A percentile compares a stretch with the other conserved stretches of the same genome.
phyloP scores from a whole-genome alignment of 805 yeast species.

The Schizosaccharomyces cryophilus region DNA sequence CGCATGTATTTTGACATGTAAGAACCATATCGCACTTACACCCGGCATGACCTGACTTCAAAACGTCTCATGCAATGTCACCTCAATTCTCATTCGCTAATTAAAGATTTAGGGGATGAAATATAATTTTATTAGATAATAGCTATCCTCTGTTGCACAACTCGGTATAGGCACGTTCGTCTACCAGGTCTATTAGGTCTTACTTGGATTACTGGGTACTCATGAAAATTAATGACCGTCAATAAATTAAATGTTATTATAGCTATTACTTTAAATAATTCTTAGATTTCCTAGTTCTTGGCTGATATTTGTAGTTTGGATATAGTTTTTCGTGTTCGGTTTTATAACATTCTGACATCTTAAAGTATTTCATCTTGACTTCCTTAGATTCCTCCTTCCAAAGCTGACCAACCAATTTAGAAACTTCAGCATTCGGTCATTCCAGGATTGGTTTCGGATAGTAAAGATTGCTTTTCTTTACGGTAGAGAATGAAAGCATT shows the following conservation, averaged over 20 bases:
- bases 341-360: neutral
- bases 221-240: neutral
- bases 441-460: neutral
- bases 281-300: neutral
- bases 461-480: neutral
- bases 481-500: conserved; percentile 1
- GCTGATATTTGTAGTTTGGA: neutral
- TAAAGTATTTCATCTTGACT: neutral
- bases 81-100: neutral
- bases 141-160: neutral
- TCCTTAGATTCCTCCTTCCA: neutral
- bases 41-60: neutral
- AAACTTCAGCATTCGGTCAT: neutral
- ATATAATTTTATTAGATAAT: neutral
- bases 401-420: neutral
- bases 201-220: neutral
- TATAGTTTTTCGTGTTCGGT: neutral
- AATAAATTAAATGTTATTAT: neutral
- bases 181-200: neutral
- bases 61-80: neutral
- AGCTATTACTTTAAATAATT: neutral
- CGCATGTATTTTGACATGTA: neutral
- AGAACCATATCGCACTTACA: neutral
- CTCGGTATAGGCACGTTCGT: neutral
- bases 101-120: neutral